phyloP scores from a whole-genome alignment of 78 protist species.

The Ministeria vibrans region DNA sequence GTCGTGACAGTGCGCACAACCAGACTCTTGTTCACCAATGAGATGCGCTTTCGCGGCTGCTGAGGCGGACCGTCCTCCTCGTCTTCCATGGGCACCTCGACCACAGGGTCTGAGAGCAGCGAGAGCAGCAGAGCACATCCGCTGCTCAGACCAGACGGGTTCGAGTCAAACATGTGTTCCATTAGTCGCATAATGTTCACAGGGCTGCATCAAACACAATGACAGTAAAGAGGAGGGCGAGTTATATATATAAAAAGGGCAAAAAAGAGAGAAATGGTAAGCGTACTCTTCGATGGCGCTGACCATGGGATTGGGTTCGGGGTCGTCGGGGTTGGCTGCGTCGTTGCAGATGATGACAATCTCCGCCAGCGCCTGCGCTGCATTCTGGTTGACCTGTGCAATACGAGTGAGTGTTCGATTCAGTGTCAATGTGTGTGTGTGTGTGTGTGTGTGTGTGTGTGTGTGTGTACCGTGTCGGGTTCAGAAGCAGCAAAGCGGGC shows the following conservation, averaged over 20 bases:
- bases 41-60: neutral
- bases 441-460: neutral
- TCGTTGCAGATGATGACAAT: constrained; percentile 19
- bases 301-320: too few relatives aligned
- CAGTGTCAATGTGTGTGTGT: neutral
- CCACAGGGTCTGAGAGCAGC: neutral
- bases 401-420: neutral
- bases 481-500: neutral
- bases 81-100: neutral
- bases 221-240: too few relatives aligned
- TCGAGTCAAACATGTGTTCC: too few relatives aligned
- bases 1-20: neutral
- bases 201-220: too few relatives aligned
- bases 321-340: too few relatives aligned
- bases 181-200: too few relatives aligned
- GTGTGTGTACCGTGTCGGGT: neutral
- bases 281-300: too few relatives aligned
- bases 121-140: neutral
- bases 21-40: neutral
- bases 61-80: neutral
- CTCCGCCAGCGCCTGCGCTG: constrained; percentile 45
- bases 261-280: too few relatives aligned
- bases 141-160: too few relatives aligned
- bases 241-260: too few relatives aligned
- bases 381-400: constrained; percentile 45